Conservation (phyloP, 2,329 filamentous ascomycete genomes). For the Sporothrix curviconia region DNA sequence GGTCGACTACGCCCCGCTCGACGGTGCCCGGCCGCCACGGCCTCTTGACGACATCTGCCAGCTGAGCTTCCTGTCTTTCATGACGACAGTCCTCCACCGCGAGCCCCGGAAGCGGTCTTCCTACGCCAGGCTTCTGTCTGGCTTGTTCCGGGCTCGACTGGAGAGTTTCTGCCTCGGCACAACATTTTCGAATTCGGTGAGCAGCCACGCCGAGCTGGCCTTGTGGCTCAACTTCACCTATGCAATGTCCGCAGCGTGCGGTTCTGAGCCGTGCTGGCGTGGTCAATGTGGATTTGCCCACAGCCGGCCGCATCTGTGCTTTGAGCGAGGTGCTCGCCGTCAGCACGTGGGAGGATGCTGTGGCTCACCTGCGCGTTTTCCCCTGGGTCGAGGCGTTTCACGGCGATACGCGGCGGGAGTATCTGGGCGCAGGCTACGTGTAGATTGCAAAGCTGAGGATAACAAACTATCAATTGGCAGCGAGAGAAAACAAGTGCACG, state of each 20-base stretch:
- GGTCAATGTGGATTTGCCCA: background rate
- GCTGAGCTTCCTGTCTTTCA: constrained; percentile 1
- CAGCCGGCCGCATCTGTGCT: background rate
- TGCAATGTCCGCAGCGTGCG: background rate
- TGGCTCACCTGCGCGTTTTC: background rate
- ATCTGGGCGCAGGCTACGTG: background rate
- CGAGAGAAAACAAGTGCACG: background rate
- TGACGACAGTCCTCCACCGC: background rate
- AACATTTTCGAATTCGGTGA: too few relatives aligned
- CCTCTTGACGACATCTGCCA: background rate
- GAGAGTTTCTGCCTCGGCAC: too few relatives aligned
- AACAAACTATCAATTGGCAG: background rate
- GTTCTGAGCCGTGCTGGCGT: background rate
- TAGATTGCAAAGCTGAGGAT: background rate
- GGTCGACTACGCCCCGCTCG: constrained; percentile 1
- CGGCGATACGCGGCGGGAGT: background rate
- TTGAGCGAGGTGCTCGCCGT: background rate
- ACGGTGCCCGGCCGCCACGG: background rate
- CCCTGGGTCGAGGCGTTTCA: constrained; percentile 4
- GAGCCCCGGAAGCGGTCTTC: background rate
- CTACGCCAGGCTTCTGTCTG: background rate
- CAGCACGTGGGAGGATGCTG: background rate
- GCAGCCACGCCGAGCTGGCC: background rate
- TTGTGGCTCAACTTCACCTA: background rate
- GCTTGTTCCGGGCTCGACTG: background rate